Base-by-base conservation (phyloP, 495 filamentous ascomycete species). In the Penicillium waksmanii region DNA sequence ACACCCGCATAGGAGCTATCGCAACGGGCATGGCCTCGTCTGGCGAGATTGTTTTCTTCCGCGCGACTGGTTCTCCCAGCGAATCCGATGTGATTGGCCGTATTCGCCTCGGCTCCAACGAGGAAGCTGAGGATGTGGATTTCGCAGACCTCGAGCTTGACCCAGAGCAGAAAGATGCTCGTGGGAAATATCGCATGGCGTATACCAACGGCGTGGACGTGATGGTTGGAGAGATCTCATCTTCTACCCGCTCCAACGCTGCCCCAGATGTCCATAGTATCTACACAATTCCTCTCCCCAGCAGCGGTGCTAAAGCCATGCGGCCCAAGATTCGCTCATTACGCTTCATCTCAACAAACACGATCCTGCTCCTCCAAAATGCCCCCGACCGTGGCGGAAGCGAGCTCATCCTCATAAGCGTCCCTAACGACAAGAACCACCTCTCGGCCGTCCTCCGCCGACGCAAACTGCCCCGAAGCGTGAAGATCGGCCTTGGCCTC, bases 61-160 rank as follows among this genome's bases (percentile, higher is more conserved):
- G 85, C 70, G 84, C 85, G n/a, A 84, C 79, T 25, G 69, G 79
- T 33, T 79, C 77, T 13, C 83, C 83, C 18, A 69, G 71, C 43
- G 71, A 81, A 34, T 77, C 84, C n/a, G 86, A 88, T 68, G 73
- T 88, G 13, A 82, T 88, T 64, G 85, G 85, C 11, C 83, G 85
- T 46, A 83, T 96, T 47, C 77, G 84, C n/a, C 78, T 88, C 35
- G 73, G 72, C 9, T 81, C 73, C 55, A 77, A 77, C 34, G 78
- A 87, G 64, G 92, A 97, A 75, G 90, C 88, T 21, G 88, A 85
- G 70, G 95, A 97, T 76, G 64, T 96, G 48, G 93, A 96, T 69
- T 83, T 96, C 34, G 77, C 84, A 19, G 84, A 85, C 60, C 67
- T 79, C n/a, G 72, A 80, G 25, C 5, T 60, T 23, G 67, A 68